phyloP scores from a whole-genome alignment of 495 filamentous ascomycete species.

The Chlorociboria aeruginascens region DNA sequence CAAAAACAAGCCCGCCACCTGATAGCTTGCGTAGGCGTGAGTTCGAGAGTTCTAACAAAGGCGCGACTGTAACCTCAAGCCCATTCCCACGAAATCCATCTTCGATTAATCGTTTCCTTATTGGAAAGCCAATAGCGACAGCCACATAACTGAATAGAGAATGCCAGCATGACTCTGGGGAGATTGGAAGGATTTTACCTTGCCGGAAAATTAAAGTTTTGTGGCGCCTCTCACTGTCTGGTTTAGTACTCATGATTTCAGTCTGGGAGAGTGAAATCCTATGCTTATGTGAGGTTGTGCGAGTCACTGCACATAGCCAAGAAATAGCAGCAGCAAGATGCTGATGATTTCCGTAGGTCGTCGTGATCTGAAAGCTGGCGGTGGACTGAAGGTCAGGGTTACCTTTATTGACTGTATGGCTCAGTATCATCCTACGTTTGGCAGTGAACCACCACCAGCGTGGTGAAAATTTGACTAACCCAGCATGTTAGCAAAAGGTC shows the following conservation, averaged over 20 bases:
- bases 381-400: neutral
- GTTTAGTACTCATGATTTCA: neutral
- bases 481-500: neutral
- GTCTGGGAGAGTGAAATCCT: neutral
- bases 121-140: too few species aligned
- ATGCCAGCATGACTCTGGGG: constrained; percentile 2
- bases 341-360: neutral
- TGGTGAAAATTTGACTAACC: neutral
- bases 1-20: too few species aligned
- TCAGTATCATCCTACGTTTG: neutral
- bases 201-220: neutral
- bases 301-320: constrained; percentile 1
- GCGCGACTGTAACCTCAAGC: too few species aligned
- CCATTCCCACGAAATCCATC: too few species aligned
- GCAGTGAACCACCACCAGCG: neutral
- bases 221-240: neutral
- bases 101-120: too few species aligned
- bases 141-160: neutral
- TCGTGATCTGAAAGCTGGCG: neutral
- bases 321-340: neutral
- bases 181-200: neutral
- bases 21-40: too few species aligned
- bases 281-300: neutral
- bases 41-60: too few species aligned
- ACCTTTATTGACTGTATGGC: neutral